phyloP scores from a whole-genome alignment of 129 eudicot species.

The Pulicaria dysenterica region DNA sequence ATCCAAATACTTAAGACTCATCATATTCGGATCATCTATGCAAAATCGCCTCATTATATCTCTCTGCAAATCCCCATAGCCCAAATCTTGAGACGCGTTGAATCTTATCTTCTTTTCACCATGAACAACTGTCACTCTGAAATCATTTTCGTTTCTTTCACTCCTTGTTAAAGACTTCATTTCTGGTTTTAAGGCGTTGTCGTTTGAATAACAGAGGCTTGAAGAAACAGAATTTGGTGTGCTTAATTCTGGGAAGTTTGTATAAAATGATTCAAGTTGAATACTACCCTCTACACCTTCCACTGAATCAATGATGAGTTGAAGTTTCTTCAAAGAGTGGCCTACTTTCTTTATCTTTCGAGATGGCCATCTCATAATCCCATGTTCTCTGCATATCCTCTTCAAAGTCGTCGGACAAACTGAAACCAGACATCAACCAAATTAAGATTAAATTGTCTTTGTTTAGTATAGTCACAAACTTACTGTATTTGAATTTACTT shows the following conservation, averaged over 20 bases:
- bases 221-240: conserved; percentile 50
- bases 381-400: conserved; percentile 79
- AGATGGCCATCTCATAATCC: conserved; percentile 72
- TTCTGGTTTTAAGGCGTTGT: conserved; percentile 36
- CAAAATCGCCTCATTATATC: conserved; percentile 49
- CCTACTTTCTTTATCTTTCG: conserved; percentile 73
- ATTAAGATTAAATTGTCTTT: not conserved
- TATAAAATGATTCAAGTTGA: conserved; percentile 60
- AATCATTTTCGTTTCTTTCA: conserved; percentile 27
- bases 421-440: conserved; percentile 24
- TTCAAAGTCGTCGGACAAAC: conserved; percentile 75
- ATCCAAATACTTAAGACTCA: conserved; percentile 61
- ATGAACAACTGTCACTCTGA: conserved; percentile 44
- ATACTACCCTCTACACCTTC: conserved; percentile 65
- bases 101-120: conserved; percentile 57
- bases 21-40: conserved; percentile 35
- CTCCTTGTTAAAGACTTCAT: conserved; percentile 32
- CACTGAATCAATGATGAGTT: conserved; percentile 66
- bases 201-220: conserved; percentile 38
- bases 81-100: conserved; percentile 40
- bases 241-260: conserved; percentile 58
- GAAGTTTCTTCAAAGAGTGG: conserved; percentile 66
- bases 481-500: too few relatives aligned
- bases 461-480: too few relatives aligned
- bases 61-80: conserved; percentile 44